These are phyloP conservation scores for Colletotrichum gloeosporioides DNA, from an alignment of 2,329 filamentous ascomycete genomes.

Conservation along the genomic window DNA sequence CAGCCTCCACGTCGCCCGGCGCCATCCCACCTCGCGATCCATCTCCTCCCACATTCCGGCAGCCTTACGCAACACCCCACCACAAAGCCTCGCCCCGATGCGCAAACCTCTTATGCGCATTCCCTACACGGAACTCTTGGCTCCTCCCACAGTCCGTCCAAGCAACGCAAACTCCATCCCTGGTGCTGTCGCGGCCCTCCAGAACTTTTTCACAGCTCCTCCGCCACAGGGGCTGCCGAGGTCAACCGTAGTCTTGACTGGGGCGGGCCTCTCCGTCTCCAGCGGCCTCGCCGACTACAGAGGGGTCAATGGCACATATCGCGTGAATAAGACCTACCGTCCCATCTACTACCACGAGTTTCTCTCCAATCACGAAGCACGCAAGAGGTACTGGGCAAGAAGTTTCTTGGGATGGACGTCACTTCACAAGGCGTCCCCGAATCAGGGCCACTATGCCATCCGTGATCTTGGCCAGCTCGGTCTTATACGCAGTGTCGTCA, in stretches of 20 bases:
- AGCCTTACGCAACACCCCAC: slow-evolving; percentile 10
- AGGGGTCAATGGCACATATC: slow-evolving; percentile 88
- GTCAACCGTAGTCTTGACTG: slow-evolving; percentile 64
- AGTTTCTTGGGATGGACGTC: slow-evolving; percentile 94
- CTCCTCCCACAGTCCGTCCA: slow-evolving; percentile 78
- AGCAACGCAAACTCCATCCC: slow-evolving; percentile 69
- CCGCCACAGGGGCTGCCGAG: slow-evolving; percentile 53
- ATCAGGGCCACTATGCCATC: slow-evolving; percentile 80
- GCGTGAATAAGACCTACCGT: slow-evolving; percentile 86
- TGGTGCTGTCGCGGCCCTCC: slow-evolving; percentile 79
- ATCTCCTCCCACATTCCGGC: slow-evolving; percentile 10
- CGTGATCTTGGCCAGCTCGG: slow-evolving; percentile 74
- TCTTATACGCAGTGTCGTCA: slow-evolving; percentile 78
- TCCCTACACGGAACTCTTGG: slow-evolving; percentile 85
- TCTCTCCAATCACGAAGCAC: slow-evolving; percentile 76
- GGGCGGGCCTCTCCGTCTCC: slow-evolving; percentile 91
- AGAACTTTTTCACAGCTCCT: slow-evolving; percentile 74
- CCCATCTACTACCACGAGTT: slow-evolving; percentile 97
- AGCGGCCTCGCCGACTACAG: slow-evolving; percentile 94
- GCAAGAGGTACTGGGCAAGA: slow-evolving; percentile 94
- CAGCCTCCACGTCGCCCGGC: slow-evolving; percentile 2
- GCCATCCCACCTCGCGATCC: neutral
- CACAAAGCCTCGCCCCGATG: slow-evolving; percentile 45
- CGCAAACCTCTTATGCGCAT: slow-evolving; percentile 82
- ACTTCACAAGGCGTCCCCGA: slow-evolving; percentile 79